Base-by-base conservation (phyloP, 164 flowering plant genomes). In the Vitis rotundifolia region DNA sequence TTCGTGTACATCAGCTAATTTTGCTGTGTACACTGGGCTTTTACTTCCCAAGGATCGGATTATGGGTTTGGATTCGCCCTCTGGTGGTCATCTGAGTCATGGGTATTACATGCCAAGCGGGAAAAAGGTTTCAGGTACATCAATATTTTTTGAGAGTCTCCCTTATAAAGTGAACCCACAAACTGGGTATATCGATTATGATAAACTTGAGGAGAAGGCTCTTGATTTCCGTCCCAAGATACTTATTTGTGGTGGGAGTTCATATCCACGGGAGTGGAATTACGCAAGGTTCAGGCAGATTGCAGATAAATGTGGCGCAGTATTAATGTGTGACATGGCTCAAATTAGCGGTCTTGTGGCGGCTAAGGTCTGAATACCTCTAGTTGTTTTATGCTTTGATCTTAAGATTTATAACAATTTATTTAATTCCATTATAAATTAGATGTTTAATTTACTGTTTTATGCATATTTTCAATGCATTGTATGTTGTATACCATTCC, bases 11-110 rank as follows among this genome's bases (percentile, higher is more conserved):
- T 92, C 98, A 0, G 93, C 98, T 0, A 94, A 92, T 75, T 92
- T 94, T 14, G 96, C 94, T 0, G 96, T 89, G 9, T 94, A 88
- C 56, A 90, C 94, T 0, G 98, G 91, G 3, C 87, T 94, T 69
- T 72, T 90, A 48, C 82, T 77, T 49, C 97, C 98, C 5, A 84
- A 81, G 66, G 97, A 94, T 77, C 79, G 98, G 69, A 92, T 91
- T 10, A 92, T 94, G 98, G 98, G 96, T 0, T 79, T 94, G 78
- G 98, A 94, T 84, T 80, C 91, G 3, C 96, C 94, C 0, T 90
- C 91, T 14, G 98, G 98, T 37, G 98, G 98, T 49, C 93, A 94
- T 71, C 70, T 89, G 81, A 92, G 97, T 69, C 98, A 92, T 66
- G 98, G 98, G 52, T 94, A 87, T 70, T 78, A 76, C 14, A 76